Evolutionary conservation across 2,329 filamentous ascomycete genomes (phyloP), one percentile per base, ranked within the genome.

Genomic region (Diaporthe australafricana): DNA sequence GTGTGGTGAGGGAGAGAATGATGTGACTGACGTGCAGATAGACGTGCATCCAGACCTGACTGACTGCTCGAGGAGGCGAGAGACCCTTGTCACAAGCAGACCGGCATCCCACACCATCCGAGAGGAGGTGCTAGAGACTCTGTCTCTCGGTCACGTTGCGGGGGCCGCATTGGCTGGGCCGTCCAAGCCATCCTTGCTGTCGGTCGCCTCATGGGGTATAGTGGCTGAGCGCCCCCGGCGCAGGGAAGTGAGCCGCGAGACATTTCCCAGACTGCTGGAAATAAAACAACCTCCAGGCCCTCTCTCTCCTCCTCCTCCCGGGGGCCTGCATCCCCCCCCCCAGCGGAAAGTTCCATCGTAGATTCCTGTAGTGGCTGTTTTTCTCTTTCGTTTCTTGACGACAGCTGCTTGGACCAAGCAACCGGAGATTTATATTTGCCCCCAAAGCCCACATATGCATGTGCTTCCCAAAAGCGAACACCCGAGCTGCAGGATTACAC

Each of bases 181-280:
- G 52, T 27, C 52, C 50, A 48, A 48, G 22, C 22, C 40, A 45
- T 40, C 60, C 71, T 40, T 42, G 35, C 42, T 27, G 47, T 73
- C 72, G 72, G 72, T 73, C 69, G 47, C 56, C 72, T 57, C 63
- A 69, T 66, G 27, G 9, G 63, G 72, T 66, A 70, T 65, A 73
- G 69, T 25, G 55, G 42, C 63, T 12, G 1, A 45, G 20, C 25
- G 12, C 38, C 42, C 32, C 48, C 27, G 62, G 5, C 69, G 45
- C 52, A 55, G 60, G 20, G 22, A 30, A 60, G 63, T 65, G 45
- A 57, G 48, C 72, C 63, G 62, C 60, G 68, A 71, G 48, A 52
- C 62, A 63, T 38, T 55, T 48, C 42, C 65, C 70, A 71, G 52
- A 68, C 66, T 69, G 53, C 42, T 69, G 66, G 52, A 60, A 69